These are phyloP conservation scores for Myxozyma kluyveri DNA, from an alignment of 805 yeast species.

Conservation along the genomic window DNA sequence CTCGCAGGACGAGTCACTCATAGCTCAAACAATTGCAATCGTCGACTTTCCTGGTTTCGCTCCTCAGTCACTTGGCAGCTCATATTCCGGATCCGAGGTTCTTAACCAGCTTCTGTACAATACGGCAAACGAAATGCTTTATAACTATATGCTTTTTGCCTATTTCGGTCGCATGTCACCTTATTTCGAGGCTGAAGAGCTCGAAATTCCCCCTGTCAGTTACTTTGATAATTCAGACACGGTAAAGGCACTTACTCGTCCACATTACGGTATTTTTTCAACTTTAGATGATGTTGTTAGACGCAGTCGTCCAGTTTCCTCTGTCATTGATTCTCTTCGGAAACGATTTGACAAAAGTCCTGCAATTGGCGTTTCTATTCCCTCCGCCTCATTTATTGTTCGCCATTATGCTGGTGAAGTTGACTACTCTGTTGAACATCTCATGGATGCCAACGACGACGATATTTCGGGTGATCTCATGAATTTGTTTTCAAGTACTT, in stretches of 20 bases:
- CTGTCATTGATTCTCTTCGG: slow-evolving; percentile 37
- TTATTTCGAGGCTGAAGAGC: slow-evolving; percentile 42
- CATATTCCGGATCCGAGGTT: slow-evolving; percentile 23
- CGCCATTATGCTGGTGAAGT: slow-evolving; percentile 61
- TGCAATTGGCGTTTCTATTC: slow-evolving; percentile 18
- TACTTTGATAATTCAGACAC: slow-evolving; percentile 57
- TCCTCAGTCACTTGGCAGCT: slow-evolving; percentile 20
- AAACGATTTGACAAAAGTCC: slow-evolving; percentile 38
- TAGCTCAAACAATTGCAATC: slow-evolving; percentile 39
- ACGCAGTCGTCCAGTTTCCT: slow-evolving; percentile 37
- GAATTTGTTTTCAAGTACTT: slow-evolving; percentile 40
- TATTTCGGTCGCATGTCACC: slow-evolving; percentile 43
- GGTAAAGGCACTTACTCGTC: slow-evolving; percentile 51
- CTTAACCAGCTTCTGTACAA: slow-evolving; percentile 43
- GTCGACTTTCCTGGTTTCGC: slow-evolving; percentile 46
- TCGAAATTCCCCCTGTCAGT: slow-evolving; percentile 53
- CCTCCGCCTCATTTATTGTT: slow-evolving; percentile 43
- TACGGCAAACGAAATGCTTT: slow-evolving; percentile 44
- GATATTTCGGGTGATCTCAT: slow-evolving; percentile 46
- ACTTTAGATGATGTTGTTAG: slow-evolving; percentile 42
- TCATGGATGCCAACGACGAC: slow-evolving; percentile 54
- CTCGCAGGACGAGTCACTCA: slow-evolving; percentile 35
- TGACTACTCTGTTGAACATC: slow-evolving; percentile 50
- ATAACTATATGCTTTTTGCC: slow-evolving; percentile 40
- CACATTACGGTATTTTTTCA: slow-evolving; percentile 40